phyloP scores from a whole-genome alignment of 352 stramenopile species.

The Pythium dissimile region DNA sequence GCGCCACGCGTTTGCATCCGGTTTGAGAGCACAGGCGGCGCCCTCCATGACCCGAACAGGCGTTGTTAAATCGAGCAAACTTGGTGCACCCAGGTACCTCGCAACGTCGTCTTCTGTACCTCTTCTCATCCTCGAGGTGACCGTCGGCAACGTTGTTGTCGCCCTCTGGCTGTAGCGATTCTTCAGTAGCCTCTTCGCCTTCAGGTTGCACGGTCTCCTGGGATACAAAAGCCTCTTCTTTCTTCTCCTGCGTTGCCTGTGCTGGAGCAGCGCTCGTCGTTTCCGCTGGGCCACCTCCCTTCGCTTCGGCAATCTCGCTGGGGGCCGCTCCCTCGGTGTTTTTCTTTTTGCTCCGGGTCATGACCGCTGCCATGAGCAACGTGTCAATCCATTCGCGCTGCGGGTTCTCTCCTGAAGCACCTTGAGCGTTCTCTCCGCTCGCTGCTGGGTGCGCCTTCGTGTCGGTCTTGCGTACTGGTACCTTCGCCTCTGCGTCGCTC shows the following conservation, averaged over 20 bases:
- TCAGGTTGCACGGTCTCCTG: neutral
- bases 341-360: constrained; percentile 60
- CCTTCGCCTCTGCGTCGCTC: constrained; percentile 18
- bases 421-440: neutral
- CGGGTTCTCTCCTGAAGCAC: constrained; percentile 23
- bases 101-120: constrained; percentile 61
- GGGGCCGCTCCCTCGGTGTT: constrained; percentile 5
- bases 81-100: constrained; percentile 65
- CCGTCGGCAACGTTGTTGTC: neutral
- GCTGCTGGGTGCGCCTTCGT: constrained; percentile 10
- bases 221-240: neutral
- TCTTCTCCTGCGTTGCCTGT: neutral
- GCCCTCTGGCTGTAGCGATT: neutral
- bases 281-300: neutral
- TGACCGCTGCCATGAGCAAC: constrained; percentile 68
- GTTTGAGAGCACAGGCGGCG: constrained; percentile 65
- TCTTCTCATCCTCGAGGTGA: constrained; percentile 31
- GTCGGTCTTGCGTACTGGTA: constrained; percentile 12
- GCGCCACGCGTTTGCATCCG: constrained; percentile 64
- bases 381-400: constrained; percentile 79
- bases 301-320: neutral
- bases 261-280: neutral
- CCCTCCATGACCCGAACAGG: constrained; percentile 66
- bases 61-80: constrained; percentile 79
- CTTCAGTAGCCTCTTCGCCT: neutral